A percentile compares a stretch with the other conserved stretches of the same genome.
Conservation (phyloP, 768 basidiomycete species). For the Cantharellus cinnabarinus region DNA sequence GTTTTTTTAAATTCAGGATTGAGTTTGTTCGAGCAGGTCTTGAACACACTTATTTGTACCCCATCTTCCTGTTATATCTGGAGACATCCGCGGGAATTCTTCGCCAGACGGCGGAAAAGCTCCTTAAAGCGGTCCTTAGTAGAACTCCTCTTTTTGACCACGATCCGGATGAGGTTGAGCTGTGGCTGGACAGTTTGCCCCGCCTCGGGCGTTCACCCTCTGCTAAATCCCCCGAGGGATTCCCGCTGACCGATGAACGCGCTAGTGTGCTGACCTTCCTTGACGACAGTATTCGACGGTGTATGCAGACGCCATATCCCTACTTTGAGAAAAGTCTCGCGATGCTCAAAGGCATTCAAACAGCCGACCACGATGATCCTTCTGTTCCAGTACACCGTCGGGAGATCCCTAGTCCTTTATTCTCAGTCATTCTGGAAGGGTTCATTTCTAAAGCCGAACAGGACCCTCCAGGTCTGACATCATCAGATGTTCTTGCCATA, state of each 20-base stretch:
- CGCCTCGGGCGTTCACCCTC: slow-evolving; percentile 16
- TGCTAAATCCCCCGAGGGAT: slow-evolving; percentile 30
- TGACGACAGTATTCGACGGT: slow-evolving; percentile 72
- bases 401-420: slow-evolving; percentile 35
- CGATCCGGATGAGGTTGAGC: slow-evolving; percentile 41
- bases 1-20: slow-evolving; percentile 14
- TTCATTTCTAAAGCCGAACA: slow-evolving; percentile 34
- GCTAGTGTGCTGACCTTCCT: slow-evolving; percentile 39
- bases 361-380: not conserved
- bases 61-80: slow-evolving; percentile 12
- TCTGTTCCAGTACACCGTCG: not conserved
- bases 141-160: slow-evolving; percentile 66
- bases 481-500: slow-evolving; percentile 44
- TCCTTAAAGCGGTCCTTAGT: slow-evolving; percentile 46
- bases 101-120: slow-evolving; percentile 26
- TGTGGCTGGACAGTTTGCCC: slow-evolving; percentile 59
- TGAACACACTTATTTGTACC: slow-evolving; percentile 38
- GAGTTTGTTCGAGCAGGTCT: slow-evolving; percentile 51
- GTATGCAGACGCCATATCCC: slow-evolving; percentile 61
- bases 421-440: slow-evolving; percentile 69
- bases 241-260: slow-evolving; percentile 33
- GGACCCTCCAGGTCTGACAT: slow-evolving; percentile 28
- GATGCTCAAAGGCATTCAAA: not conserved
- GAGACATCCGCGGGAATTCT: slow-evolving; percentile 21
- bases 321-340: slow-evolving; percentile 46